Evolutionary conservation across 345 rosid genomes (phyloP).

Genomic region (Balakata baccata): DNA sequence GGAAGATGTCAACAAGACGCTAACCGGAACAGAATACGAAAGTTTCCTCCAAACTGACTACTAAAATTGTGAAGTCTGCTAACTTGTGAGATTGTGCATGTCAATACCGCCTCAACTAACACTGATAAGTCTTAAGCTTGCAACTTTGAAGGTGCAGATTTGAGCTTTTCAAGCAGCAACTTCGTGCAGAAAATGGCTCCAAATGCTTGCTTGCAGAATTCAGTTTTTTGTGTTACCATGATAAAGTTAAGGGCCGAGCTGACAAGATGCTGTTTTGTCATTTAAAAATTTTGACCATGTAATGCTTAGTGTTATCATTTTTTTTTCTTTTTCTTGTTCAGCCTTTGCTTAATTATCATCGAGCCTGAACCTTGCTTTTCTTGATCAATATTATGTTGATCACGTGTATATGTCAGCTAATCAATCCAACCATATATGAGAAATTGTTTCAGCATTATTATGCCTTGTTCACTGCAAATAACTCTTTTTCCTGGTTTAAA

Average conservation of each 20-base stretch:
- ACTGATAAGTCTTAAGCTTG: neutral
- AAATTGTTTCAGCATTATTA: constrained; percentile 17
- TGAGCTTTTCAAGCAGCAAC: neutral
- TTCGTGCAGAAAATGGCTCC: neutral
- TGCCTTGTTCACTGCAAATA: neutral
- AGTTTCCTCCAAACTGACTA: constrained; percentile 60
- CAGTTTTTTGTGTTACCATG: neutral
- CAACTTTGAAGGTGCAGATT: neutral
- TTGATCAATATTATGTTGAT: constrained; percentile 5
- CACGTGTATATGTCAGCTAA: constrained; percentile 23
- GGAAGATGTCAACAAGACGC: constrained; percentile 66
- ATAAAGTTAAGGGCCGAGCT: constrained; percentile 2
- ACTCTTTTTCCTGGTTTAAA: no score
- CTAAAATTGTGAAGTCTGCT: constrained; percentile 27
- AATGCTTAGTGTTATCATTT: no score
- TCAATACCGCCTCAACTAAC: constrained; percentile 21
- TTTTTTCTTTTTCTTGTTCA: no score
- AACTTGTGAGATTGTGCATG: constrained; percentile 18
- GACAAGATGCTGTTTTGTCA: neutral
- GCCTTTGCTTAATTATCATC: neutral
- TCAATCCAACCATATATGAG: constrained; percentile 10
- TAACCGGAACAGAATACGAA: constrained; percentile 68
- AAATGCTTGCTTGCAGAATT: neutral
- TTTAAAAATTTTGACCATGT: constrained; percentile 4
- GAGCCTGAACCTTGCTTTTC: neutral